A percentile compares a stretch with the other conserved stretches of the same genome.
Evolutionary conservation across 768 basidiomycete species (phyloP).

Genomic region (Lepiota brunneoincarnata): DNA sequence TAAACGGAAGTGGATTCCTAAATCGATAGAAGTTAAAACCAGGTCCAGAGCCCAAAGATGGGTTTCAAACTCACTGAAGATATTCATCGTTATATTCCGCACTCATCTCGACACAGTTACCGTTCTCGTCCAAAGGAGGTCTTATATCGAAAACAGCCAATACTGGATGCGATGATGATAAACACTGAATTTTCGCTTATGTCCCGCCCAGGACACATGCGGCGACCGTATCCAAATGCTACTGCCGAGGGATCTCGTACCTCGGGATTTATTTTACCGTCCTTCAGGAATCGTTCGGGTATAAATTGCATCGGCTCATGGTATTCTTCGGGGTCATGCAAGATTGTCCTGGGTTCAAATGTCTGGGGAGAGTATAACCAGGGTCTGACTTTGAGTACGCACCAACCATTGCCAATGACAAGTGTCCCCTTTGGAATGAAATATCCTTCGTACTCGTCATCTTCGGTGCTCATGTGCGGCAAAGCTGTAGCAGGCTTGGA

Average conservation of each 20-base stretch:
- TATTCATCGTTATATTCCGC: too few species aligned
- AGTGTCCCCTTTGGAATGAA: conserved; percentile 34
- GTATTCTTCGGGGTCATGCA: conserved; percentile 21
- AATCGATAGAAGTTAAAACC: too few species aligned
- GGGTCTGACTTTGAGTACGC: neutral
- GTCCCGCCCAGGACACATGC: conserved; percentile 20
- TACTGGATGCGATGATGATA: conserved; percentile 14
- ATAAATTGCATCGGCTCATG: conserved; percentile 22
- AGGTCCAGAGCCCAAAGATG: too few species aligned
- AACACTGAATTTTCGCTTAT: conserved; percentile 16
- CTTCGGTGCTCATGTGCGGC: neutral
- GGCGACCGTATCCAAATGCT: conserved; percentile 27
- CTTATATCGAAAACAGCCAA: conserved; percentile 16
- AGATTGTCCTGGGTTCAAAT: conserved; percentile 21
- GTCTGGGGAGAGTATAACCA: too few species aligned
- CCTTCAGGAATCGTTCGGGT: conserved; percentile 27
- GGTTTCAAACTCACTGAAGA: too few species aligned
- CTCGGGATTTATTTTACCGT: conserved; percentile 17
- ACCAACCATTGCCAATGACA: conserved; percentile 30
- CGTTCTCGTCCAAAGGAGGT: conserved; percentile 13
- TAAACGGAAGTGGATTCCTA: too few species aligned
- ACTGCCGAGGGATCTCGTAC: conserved; percentile 19
- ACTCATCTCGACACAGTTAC: too few species aligned
- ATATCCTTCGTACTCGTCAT: conserved; percentile 17
- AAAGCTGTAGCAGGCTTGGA: neutral